A percentile compares a stretch with the other conserved stretches of the same genome.
phyloP scores from a whole-genome alignment of 176 grass and related monocot genomes.

The Juncus inflexus region DNA sequence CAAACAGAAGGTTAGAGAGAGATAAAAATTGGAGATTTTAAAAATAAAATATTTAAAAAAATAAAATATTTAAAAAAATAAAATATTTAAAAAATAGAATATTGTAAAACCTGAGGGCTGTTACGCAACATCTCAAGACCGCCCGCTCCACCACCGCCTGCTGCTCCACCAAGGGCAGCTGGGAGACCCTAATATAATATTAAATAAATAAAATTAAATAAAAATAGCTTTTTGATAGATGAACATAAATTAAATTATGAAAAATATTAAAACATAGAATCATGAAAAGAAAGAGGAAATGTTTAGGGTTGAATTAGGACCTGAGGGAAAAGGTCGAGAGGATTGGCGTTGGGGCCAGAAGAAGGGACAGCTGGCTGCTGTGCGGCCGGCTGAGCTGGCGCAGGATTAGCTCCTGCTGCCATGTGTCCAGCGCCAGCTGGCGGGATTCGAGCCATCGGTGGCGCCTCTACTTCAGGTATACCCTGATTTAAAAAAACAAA shows the following conservation, averaged over 20 bases:
- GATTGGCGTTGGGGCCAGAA: conserved; percentile 75
- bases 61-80: too few relatives aligned
- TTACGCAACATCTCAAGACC: conserved; percentile 75
- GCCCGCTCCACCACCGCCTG: conserved; percentile 30
- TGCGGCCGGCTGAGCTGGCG: conserved; percentile 36
- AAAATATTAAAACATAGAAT: conserved; percentile 8
- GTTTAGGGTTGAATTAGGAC: conserved; percentile 17
- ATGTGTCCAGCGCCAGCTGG: conserved; percentile 41
- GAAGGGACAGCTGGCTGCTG: conserved; percentile 48
- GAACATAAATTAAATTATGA: background rate
- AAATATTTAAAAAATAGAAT: conserved; percentile 1
- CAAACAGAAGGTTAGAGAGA: background rate
- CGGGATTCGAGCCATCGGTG: conserved; percentile 42
- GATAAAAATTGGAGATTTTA: conserved; percentile 6
- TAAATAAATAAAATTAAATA: conserved; percentile 21
- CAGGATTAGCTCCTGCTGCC: conserved; percentile 29
- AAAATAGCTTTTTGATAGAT: conserved; percentile 17
- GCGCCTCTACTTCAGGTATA: conserved; percentile 74
- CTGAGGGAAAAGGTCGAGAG: conserved; percentile 87
- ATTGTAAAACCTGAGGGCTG: conserved; percentile 60
- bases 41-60: background rate
- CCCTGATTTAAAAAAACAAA: conserved; percentile 48
- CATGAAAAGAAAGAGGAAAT: background rate
- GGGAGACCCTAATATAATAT: conserved; percentile 46
- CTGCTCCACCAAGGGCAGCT: conserved; percentile 32